These are phyloP conservation scores for Podospora australis DNA, from an alignment of 495 filamentous ascomycete species.

Conservation along the genomic window DNA sequence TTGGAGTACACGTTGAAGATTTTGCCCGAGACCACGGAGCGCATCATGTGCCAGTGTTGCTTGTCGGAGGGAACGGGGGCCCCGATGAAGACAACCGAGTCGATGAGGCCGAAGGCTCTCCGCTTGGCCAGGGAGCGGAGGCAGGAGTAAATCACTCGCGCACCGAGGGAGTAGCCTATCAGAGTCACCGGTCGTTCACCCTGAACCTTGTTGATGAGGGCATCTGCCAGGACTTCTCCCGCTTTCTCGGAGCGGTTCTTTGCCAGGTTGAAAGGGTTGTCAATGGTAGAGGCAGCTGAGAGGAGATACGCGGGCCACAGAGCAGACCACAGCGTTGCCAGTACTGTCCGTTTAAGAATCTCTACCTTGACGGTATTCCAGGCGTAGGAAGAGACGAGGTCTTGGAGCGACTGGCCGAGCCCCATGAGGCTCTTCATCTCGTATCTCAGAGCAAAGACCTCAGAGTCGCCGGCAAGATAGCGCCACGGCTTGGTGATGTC, in stretches of 20 bases:
- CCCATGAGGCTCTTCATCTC: slow-evolving; percentile 68
- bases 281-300: slow-evolving; percentile 57
- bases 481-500: slow-evolving; percentile 74
- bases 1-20: slow-evolving; percentile 72
- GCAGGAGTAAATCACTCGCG: slow-evolving; percentile 74
- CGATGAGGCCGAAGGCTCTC: slow-evolving; percentile 71
- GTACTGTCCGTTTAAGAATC: slow-evolving; percentile 68
- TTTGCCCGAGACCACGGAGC: slow-evolving; percentile 64
- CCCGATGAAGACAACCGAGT: slow-evolving; percentile 76
- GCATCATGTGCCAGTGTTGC: slow-evolving; percentile 60
- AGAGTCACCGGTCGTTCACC: slow-evolving; percentile 81
- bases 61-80: slow-evolving; percentile 63
- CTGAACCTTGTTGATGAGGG: slow-evolving; percentile 74
- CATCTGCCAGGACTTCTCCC: slow-evolving; percentile 75
- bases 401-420: slow-evolving; percentile 63
- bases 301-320: slow-evolving; percentile 71
- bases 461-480: slow-evolving; percentile 57
- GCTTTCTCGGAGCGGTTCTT: slow-evolving; percentile 74
- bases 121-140: slow-evolving; percentile 61
- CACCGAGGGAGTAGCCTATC: slow-evolving; percentile 78
- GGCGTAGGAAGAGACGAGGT: slow-evolving; percentile 61
- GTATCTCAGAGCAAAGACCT: slow-evolving; percentile 77
- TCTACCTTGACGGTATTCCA: slow-evolving; percentile 66
- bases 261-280: slow-evolving; percentile 81
- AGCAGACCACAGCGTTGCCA: slow-evolving; percentile 63